A percentile compares a stretch with the other conserved stretches of the same genome.
Conservation (phyloP, 345 rosid species). For the Lenwebbia sp. region DNA sequence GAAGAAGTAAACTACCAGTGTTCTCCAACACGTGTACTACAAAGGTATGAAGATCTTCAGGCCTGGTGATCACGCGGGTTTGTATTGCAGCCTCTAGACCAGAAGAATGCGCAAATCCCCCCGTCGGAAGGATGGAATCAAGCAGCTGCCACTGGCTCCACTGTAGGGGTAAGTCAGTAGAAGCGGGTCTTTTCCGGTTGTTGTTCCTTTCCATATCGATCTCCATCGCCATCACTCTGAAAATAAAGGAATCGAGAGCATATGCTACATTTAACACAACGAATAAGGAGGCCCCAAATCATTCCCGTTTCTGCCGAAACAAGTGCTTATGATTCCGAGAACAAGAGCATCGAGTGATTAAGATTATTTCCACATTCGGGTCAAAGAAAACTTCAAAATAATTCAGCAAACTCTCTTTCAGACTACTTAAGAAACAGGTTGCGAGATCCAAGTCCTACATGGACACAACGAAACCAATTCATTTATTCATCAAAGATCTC, state of each 20-base stretch:
- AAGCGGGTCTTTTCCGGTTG: neutral
- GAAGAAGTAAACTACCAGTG: slow-evolving; percentile 68
- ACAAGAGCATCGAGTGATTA: neutral
- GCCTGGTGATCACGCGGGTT: slow-evolving; percentile 35
- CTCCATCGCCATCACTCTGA: neutral
- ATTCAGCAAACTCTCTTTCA: neutral
- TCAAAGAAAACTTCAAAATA: neutral
- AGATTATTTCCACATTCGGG: neutral
- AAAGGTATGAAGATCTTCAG: slow-evolving; percentile 36
- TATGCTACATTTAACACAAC: neutral
- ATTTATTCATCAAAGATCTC: neutral
- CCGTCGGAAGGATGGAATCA: slow-evolving; percentile 84
- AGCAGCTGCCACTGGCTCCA: slow-evolving; percentile 96
- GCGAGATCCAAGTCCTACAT: neutral
- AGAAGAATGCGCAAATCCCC: slow-evolving; percentile 85
- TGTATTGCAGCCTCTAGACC: slow-evolving; percentile 87
- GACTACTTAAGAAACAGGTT: neutral
- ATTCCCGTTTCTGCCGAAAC: neutral
- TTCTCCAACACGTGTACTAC: slow-evolving; percentile 47
- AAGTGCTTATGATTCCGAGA: neutral
- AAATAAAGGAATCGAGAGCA: neutral
- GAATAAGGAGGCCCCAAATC: neutral
- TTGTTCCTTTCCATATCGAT: neutral
- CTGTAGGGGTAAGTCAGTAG: slow-evolving; percentile 8
- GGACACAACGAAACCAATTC: neutral